Evolutionary conservation across 2,329 filamentous ascomycete genomes (phyloP).

Genomic region (Pyrenophora graminea): DNA sequence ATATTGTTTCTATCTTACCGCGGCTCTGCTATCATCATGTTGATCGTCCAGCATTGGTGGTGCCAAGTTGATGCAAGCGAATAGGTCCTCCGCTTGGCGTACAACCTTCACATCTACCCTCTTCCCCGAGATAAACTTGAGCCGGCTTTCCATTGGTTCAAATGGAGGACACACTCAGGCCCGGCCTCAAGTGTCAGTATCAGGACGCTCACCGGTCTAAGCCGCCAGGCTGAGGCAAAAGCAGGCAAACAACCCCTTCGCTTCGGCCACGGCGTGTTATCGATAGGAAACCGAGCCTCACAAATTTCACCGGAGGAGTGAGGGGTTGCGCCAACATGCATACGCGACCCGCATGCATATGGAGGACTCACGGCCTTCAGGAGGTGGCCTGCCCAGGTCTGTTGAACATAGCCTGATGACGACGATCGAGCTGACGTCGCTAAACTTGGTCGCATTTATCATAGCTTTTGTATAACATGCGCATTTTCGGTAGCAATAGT

Average conservation of each 20-base stretch:
- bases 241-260: slow-evolving; percentile 20
- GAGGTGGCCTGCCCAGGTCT: slow-evolving; percentile 3
- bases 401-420: slow-evolving; percentile 14
- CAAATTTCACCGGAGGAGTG: slow-evolving; percentile 21
- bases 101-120: slow-evolving; percentile 7
- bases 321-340: slow-evolving; percentile 10
- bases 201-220: slow-evolving; percentile 25
- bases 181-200: slow-evolving; percentile 17
- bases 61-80: slow-evolving; percentile 18
- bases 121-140: slow-evolving; percentile 5
- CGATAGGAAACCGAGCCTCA: slow-evolving; percentile 16
- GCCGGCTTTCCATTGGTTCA: slow-evolving; percentile 17
- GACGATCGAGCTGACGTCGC: slow-evolving; percentile 1
- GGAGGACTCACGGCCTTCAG: slow-evolving; percentile 11
- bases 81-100: slow-evolving; percentile 11
- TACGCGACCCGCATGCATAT: slow-evolving; percentile 16
- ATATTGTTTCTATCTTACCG: slow-evolving; percentile 8
- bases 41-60: slow-evolving; percentile 13
- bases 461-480: neutral
- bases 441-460: slow-evolving; percentile 10
- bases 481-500: neutral
- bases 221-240: slow-evolving; percentile 19
- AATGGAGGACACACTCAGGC: slow-evolving; percentile 17
- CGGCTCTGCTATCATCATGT: slow-evolving; percentile 3
- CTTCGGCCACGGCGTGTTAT: slow-evolving; percentile 4